Conservation (phyloP, 495 filamentous ascomycete genomes). For the Talaromyces borbonicus region DNA sequence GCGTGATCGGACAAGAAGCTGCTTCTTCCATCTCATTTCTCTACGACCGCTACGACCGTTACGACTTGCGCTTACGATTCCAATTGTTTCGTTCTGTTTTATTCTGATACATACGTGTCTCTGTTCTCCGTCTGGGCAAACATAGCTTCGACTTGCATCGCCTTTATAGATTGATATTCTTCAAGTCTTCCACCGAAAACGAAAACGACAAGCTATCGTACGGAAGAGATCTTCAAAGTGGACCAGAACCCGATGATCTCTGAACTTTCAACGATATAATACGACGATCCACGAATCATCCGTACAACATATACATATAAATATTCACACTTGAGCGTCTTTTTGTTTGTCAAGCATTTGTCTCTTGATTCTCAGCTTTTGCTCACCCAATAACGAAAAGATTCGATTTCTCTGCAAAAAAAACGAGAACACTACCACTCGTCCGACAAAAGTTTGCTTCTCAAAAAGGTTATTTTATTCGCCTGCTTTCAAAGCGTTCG, state of each 20-base stretch:
- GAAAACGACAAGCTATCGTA: background rate
- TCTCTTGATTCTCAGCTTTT: slow-evolving; percentile 12
- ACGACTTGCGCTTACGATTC: slow-evolving; percentile 9
- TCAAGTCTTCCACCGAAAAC: background rate
- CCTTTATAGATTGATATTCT: background rate
- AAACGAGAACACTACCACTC: slow-evolving; percentile 6
- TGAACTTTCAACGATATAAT: background rate
- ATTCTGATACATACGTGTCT: background rate
- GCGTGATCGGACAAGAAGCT: too few species aligned
- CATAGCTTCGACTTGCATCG: background rate
- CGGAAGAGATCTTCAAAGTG: too few species aligned
- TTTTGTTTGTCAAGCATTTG: slow-evolving; percentile 12
- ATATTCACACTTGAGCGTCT: slow-evolving; percentile 1
- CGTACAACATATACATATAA: slow-evolving; percentile 2
- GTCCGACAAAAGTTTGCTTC: slow-evolving; percentile 14
- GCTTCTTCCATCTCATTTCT: slow-evolving; percentile 9
- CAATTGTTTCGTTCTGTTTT: slow-evolving; percentile 6
- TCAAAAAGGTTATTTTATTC: slow-evolving; percentile 11
- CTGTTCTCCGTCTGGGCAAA: background rate
- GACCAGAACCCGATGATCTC: background rate
- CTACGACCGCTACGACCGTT: slow-evolving; percentile 13
- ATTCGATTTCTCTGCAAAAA: slow-evolving; percentile 1
- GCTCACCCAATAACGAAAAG: slow-evolving; percentile 14
- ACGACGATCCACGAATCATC: background rate
- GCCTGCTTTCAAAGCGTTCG: slow-evolving; percentile 13